phyloP scores from a whole-genome alignment of 1,139 yeast genomes.

The Scheffersomyces lignicola region DNA sequence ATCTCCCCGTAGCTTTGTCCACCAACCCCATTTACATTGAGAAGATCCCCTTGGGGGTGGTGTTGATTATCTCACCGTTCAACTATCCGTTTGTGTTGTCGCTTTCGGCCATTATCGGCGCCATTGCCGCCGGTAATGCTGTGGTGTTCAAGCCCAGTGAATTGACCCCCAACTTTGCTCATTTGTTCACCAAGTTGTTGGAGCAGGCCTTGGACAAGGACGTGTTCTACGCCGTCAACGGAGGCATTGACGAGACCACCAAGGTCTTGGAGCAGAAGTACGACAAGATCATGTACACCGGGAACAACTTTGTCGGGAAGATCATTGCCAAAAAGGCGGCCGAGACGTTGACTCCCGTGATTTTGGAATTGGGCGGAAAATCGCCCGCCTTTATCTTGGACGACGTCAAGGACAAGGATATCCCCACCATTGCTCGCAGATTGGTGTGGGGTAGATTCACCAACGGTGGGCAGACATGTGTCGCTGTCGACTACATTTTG shows the following conservation, averaged over 20 bases:
- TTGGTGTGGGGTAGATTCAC: constrained; percentile 75
- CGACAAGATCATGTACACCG: constrained; percentile 88
- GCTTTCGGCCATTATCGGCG: constrained; percentile 70
- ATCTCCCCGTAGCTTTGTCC: constrained; percentile 46
- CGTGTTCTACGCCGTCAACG: constrained; percentile 64
- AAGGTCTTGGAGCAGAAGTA: constrained; percentile 64
- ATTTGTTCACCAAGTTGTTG: constrained; percentile 56
- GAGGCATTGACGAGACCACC: constrained; percentile 71
- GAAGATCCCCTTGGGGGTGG: constrained; percentile 73
- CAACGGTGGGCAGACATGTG: constrained; percentile 91
- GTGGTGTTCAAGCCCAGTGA: constrained; percentile 84
- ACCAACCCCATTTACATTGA: constrained; percentile 55
- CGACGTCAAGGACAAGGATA: constrained; percentile 42
- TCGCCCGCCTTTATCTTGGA: constrained; percentile 76
- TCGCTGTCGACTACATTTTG: constrained; percentile 79
- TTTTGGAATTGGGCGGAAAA: constrained; percentile 92
- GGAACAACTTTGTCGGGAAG: constrained; percentile 73
- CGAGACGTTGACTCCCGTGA: constrained; percentile 74
- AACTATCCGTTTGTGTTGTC: constrained; percentile 78
- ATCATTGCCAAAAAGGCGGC: constrained; percentile 83
- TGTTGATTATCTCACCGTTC: constrained; percentile 79
- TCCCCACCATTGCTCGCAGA: constrained; percentile 62
- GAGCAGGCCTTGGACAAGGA: constrained; percentile 54
- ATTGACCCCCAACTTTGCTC: constrained; percentile 62
- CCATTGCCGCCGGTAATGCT: constrained; percentile 85